Evolutionary conservation across 2,329 filamentous ascomycete species (phyloP).

Genomic region (Botrytis deweyae): DNA sequence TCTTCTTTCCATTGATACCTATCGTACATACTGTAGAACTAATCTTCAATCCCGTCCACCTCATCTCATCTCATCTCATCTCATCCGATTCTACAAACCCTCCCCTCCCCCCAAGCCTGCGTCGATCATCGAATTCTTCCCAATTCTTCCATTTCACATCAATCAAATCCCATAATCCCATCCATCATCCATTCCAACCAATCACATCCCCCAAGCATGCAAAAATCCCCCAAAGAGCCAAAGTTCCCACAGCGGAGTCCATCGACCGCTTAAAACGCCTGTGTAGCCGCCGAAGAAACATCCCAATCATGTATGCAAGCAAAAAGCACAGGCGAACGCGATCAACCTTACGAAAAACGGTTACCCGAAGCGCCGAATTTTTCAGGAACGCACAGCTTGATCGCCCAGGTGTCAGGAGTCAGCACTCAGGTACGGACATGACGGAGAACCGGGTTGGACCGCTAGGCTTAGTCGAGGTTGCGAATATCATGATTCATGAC

Average conservation of each 20-base stretch:
- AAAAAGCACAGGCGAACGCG: neutral
- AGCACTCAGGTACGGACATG: neutral
- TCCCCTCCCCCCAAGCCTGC: neutral
- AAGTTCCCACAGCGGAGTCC: neutral
- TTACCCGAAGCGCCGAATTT: neutral
- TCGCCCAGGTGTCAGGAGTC: neutral
- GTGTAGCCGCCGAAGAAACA: slow-evolving; percentile 3
- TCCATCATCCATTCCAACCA: neutral
- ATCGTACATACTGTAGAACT: neutral
- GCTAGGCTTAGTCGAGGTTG: neutral
- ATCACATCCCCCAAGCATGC: neutral
- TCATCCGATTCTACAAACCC: neutral
- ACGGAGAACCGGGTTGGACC: neutral
- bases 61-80: neutral
- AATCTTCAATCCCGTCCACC: neutral
- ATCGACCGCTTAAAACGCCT: slow-evolving; percentile 1
- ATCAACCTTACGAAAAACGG: neutral
- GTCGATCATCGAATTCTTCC: neutral
- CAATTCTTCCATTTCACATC: neutral
- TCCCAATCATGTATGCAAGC: neutral
- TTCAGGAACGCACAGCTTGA: neutral
- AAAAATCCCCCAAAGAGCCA: neutral
- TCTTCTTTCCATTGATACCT: neutral
- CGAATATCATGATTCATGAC: neutral
- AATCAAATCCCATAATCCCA: neutral